phyloP scores from a whole-genome alignment of 2,329 filamentous ascomycete genomes.

The Ilyonectria destructans region DNA sequence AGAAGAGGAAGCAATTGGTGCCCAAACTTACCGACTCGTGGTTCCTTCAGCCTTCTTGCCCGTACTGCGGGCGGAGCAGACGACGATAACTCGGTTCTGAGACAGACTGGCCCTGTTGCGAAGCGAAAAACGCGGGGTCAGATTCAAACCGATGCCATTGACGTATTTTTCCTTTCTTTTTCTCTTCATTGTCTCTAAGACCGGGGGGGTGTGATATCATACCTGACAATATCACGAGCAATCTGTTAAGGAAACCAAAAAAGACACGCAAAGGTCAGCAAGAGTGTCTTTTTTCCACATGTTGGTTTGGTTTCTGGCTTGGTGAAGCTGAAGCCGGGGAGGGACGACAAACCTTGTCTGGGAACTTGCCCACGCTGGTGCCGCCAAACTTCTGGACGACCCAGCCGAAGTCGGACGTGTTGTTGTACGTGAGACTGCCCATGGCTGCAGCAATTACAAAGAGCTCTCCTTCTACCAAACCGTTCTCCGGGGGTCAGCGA shows the following conservation, averaged over 20 bases:
- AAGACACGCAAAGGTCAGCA: constrained; percentile 14
- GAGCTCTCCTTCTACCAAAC: background rate
- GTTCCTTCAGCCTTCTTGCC: constrained; percentile 96
- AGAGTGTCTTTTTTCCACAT: background rate
- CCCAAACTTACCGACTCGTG: constrained; percentile 84
- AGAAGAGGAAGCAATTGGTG: constrained; percentile 11
- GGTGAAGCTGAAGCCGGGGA: background rate
- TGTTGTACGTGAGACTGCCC: constrained; percentile 54
- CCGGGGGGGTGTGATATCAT: constrained; percentile 39
- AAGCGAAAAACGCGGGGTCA: constrained; percentile 32
- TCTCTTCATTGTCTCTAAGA: constrained; percentile 12
- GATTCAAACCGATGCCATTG: constrained; percentile 30
- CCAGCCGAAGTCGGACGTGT: constrained; percentile 72
- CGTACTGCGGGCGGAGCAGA: constrained; percentile 95
- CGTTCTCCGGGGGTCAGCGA: background rate
- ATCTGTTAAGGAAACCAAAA: constrained; percentile 50
- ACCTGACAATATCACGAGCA: constrained; percentile 62
- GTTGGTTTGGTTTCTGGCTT: background rate
- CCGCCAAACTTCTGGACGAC: constrained; percentile 96
- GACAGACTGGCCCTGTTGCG: constrained; percentile 65
- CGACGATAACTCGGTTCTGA: constrained; percentile 86
- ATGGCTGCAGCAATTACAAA: constrained; percentile 40
- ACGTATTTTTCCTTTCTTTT: constrained; percentile 25
- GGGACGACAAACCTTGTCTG: constrained; percentile 71
- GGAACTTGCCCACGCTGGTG: constrained; percentile 96